Percentiles rank a stretch among this genome's conserved stretches.
phyloP scores from a whole-genome alignment of 768 basidiomycete species.

The Mycena venus region DNA sequence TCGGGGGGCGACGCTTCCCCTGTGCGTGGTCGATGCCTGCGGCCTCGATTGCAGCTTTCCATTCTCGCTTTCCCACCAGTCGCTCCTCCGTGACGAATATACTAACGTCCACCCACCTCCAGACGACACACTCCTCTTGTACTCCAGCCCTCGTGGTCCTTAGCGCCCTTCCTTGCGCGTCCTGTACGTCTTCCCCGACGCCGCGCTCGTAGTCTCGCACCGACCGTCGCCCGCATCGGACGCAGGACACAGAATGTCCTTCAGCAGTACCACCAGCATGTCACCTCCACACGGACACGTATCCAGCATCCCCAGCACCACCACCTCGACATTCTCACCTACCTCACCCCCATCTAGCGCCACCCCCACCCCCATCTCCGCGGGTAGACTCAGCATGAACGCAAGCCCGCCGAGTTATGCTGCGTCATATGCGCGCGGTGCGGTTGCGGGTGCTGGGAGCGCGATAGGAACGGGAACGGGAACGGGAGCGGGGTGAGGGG shows the following conservation, averaged over 20 bases:
- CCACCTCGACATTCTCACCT: conserved; percentile 8
- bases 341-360: background rate
- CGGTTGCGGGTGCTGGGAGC: conserved; percentile 7
- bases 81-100: no score
- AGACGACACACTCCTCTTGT: conserved; percentile 31
- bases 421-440: conserved; percentile 57
- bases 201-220: conserved; percentile 22
- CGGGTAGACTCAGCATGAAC: conserved; percentile 47
- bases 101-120: background rate
- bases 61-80: background rate
- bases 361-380: conserved; percentile 34
- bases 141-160: conserved; percentile 27
- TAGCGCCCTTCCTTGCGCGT: conserved; percentile 11
- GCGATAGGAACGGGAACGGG: no score
- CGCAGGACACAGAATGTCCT: background rate
- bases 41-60: no score
- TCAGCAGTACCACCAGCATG: no score
- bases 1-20: no score
- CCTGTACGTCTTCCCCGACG: conserved; percentile 34
- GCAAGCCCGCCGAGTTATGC: conserved; percentile 69
- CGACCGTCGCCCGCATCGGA: background rate
- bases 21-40: no score
- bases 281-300: background rate
- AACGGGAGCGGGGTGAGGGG: no score
- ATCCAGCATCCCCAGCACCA: conserved; percentile 4